Evolutionary conservation across 257 asterid species (phyloP).

Genomic region (Primulina huaijiensis): DNA sequence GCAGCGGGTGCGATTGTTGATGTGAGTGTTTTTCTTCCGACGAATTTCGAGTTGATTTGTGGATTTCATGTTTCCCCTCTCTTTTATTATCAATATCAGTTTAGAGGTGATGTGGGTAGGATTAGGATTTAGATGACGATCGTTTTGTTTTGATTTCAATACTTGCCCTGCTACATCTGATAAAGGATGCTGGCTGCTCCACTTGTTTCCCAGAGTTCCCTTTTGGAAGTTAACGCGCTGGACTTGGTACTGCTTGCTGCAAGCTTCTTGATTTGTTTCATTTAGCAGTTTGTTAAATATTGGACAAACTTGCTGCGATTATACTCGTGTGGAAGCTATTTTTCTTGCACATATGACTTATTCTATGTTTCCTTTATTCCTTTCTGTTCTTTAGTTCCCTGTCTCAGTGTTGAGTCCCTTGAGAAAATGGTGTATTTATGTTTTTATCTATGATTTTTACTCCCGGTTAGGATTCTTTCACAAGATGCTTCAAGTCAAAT

Average conservation of each 20-base stretch:
- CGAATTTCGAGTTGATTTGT: background rate
- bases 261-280: too few relatives aligned
- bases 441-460: conserved; percentile 11
- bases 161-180: background rate
- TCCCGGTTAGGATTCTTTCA: conserved; percentile 79
- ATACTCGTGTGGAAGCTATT: background rate
- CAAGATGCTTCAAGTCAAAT: conserved; percentile 94
- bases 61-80: background rate
- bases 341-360: background rate
- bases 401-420: conserved; percentile 11
- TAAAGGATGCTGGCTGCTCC: background rate
- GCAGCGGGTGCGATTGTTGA: conserved; percentile 98
- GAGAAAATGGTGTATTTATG: conserved; percentile 10
- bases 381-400: background rate
- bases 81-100: too few relatives aligned
- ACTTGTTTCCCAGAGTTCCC: background rate
- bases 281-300: too few relatives aligned
- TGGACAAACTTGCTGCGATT: background rate
- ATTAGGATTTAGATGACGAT: background rate
- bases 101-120: conserved; percentile 2
- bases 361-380: background rate
- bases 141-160: too few relatives aligned
- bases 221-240: background rate
- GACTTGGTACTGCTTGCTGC: background rate
- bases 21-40: conserved; percentile 37